These are phyloP conservation scores for Saturnispora hagleri DNA, from an alignment of 805 yeast genomes.

Conservation along the genomic window DNA sequence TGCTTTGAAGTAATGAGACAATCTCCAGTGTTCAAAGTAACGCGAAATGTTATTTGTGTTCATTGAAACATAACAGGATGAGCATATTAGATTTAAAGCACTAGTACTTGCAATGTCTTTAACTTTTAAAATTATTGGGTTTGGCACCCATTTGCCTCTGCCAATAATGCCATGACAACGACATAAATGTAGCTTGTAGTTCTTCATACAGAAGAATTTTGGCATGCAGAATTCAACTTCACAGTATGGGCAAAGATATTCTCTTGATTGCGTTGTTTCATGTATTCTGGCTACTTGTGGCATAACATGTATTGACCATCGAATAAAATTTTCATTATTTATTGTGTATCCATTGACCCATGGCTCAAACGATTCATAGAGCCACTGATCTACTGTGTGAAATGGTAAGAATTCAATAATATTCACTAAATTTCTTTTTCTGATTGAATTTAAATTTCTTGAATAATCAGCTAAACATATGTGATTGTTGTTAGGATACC, in stretches of 20 bases:
- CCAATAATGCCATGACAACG: slow-evolving; percentile 1
- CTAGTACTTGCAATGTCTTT: not conserved
- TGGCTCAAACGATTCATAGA: not conserved
- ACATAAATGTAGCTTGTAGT: not conserved
- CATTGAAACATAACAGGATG: not conserved
- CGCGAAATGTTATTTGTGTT: not conserved
- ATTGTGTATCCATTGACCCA: not conserved
- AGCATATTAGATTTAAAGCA: not conserved
- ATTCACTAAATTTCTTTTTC: not conserved
- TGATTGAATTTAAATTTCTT: not conserved
- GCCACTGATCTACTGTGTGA: not conserved
- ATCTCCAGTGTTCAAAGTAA: not conserved
- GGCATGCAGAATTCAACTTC: not conserved
- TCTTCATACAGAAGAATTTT: not conserved
- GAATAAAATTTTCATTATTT: not conserved
- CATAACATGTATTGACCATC: not conserved
- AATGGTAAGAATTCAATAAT: not conserved
- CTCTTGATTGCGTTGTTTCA: not conserved
- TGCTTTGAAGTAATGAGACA: not conserved
- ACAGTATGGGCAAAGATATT: slow-evolving; percentile 1
- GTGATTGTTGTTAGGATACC: not conserved
- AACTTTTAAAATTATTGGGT: not conserved
- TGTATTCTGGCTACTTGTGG: not conserved
- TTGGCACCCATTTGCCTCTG: not conserved
- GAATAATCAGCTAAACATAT: not conserved